phyloP scores from a whole-genome alignment of 2,329 filamentous ascomycete species.

The Colletotrichum sp. region DNA sequence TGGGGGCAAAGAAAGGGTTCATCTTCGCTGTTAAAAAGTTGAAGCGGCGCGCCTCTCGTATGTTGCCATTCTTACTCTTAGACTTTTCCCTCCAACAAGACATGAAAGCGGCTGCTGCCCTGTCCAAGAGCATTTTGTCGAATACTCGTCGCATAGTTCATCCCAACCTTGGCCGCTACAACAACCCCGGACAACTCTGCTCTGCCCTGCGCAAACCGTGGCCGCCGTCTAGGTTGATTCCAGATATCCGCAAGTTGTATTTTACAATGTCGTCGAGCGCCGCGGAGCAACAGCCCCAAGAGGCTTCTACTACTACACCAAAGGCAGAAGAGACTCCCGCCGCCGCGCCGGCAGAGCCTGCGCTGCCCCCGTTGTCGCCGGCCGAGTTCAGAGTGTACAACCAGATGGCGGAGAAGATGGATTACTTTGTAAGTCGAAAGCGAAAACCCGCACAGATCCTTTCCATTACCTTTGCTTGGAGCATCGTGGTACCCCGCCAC shows the following conservation, averaged over 20 bases:
- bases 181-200: not conserved
- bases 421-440: constrained; percentile 64
- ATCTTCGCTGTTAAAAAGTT: not conserved
- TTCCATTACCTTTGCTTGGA: not conserved
- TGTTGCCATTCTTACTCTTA: not conserved
- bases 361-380: constrained; percentile 66
- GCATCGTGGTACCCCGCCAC: not conserved
- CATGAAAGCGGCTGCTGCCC: not conserved
- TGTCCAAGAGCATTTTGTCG: not conserved
- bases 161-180: not conserved
- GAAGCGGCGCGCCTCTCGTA: not conserved
- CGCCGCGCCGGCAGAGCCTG: not conserved
- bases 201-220: not conserved
- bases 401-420: constrained; percentile 76
- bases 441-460: not conserved
- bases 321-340: not conserved
- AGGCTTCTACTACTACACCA: not conserved
- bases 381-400: constrained; percentile 75
- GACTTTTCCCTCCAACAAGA: not conserved
- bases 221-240: not conserved
- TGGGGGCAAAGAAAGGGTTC: not conserved
- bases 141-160: not conserved
- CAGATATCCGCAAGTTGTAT: not conserved
- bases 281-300: not conserved
- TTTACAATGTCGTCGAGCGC: not conserved